phyloP scores from a whole-genome alignment of 1,139 yeast species.

The Diutina ranongensis region DNA sequence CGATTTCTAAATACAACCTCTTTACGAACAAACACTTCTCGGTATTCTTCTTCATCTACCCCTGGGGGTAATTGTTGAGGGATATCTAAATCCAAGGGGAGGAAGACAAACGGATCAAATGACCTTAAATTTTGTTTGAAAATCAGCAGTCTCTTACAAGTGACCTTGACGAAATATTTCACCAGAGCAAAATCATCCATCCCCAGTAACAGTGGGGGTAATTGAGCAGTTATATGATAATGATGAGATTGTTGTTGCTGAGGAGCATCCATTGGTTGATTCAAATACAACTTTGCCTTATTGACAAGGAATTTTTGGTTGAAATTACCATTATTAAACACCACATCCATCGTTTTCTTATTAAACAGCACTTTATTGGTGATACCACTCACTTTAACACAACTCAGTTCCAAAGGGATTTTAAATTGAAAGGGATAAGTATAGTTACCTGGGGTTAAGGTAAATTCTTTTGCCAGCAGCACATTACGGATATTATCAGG shows the following conservation, averaged over 20 bases:
- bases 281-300: slow-evolving; percentile 1
- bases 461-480: slow-evolving; percentile 39
- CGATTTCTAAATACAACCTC: slow-evolving; percentile 27
- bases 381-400: slow-evolving; percentile 33
- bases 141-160: slow-evolving; percentile 44
- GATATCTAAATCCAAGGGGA: slow-evolving; percentile 37
- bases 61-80: slow-evolving; percentile 15
- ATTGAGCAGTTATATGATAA: slow-evolving; percentile 30
- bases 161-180: slow-evolving; percentile 45
- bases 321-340: slow-evolving; percentile 27
- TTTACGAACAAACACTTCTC: slow-evolving; percentile 30
- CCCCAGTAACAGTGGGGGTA: slow-evolving; percentile 50
- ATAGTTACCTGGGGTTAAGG: slow-evolving; percentile 50
- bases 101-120: slow-evolving; percentile 38
- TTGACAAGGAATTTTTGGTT: slow-evolving; percentile 13
- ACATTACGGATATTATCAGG: slow-evolving; percentile 41
- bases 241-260: slow-evolving; percentile 6
- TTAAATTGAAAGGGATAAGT: slow-evolving; percentile 44
- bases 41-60: slow-evolving; percentile 16
- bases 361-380: slow-evolving; percentile 29
- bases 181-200: slow-evolving; percentile 35
- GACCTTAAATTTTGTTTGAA: slow-evolving; percentile 39
- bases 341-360: slow-evolving; percentile 20
- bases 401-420: slow-evolving; percentile 38
- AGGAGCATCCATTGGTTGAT: neutral